These are phyloP conservation scores for Lathyrus sativus DNA, from an alignment of 306 rosid genomes.

Conservation along the genomic window DNA sequence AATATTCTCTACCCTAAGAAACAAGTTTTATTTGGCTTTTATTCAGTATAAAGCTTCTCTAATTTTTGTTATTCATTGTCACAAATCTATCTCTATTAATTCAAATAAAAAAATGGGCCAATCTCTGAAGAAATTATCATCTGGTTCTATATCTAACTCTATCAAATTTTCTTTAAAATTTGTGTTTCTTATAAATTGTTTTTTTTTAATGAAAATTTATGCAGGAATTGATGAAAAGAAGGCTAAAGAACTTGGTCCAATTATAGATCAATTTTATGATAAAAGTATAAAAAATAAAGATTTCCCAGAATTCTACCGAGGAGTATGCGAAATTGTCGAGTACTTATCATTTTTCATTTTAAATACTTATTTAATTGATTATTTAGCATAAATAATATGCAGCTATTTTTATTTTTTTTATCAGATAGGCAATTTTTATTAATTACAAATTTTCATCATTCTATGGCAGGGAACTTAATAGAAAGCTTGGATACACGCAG, in stretches of 20 bases:
- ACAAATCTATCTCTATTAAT: conserved; percentile 4
- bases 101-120: conserved; percentile 53
- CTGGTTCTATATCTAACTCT: conserved; percentile 48
- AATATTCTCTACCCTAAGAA: conserved; percentile 46
- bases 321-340: conserved; percentile 58
- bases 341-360: conserved; percentile 37
- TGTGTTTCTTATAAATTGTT: background rate
- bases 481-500: conserved; percentile 49
- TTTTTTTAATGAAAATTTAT: conserved; percentile 17
- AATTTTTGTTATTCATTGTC: conserved; percentile 11
- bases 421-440: background rate
- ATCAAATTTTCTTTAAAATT: background rate
- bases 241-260: conserved; percentile 31
- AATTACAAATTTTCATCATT: background rate
- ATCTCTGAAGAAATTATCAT: conserved; percentile 44
- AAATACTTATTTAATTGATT: background rate
- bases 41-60: conserved; percentile 23
- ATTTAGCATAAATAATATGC: background rate
- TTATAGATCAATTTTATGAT: conserved; percentile 30
- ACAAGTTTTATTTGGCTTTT: conserved; percentile 45
- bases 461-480: conserved; percentile 55
- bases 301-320: conserved; percentile 43
- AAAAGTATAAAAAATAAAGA: background rate
- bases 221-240: conserved; percentile 54
- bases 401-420: background rate